Base-by-base conservation (phyloP, 1,284 basidiomycete genomes). In the Fomitopsis palustris region DNA sequence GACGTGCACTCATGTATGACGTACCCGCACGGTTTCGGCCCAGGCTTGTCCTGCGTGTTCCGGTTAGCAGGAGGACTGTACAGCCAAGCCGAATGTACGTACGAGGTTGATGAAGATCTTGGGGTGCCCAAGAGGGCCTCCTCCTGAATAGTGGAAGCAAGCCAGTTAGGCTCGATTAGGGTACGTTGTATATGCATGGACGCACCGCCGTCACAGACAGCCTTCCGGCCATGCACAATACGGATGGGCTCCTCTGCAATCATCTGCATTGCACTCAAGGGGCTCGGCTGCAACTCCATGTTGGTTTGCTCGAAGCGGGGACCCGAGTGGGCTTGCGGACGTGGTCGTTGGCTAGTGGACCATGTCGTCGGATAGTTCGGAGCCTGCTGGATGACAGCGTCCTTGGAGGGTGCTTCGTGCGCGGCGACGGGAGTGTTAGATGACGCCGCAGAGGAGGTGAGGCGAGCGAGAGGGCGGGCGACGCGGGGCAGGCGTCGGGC, bases 41-140 rank as follows among this genome's bases (percentile, higher is more conserved):
- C 87, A 59, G 87, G 83, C 71, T 90, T 83, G 78, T 93, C 90
- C 86, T 92, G 65, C 47, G 49, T n/a, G 33, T 45, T 27, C 23
- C 43, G 51, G n/a, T 54, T 25, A n/a, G 49, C 21, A 19, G 23
- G 3, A 23, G 33, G 45, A 2, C 52, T 27, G 35, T 10, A 33
- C 31, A 55, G 29, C 56, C 57, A 53, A 51, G 5, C 4, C 12
- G 23, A n/a, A 21, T 65, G 42, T 4, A 71, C 87, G 59, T 66
- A 92, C 95, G 72, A 98, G 75, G 80, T 98, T 98, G 76, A 98
- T 96, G 72, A 86, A 98, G 65, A 98, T 88, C 81, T 94, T 95
- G 16, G 96, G 96, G 74, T 99, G 96, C 51, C 96, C 96, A 35
- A 99, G 83, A 53, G 96, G 86, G n/a, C 96, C 96, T 74, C 87